phyloP scores from a whole-genome alignment of 73 alveolate genomes.

The Paramecium tetraurelia region DNA sequence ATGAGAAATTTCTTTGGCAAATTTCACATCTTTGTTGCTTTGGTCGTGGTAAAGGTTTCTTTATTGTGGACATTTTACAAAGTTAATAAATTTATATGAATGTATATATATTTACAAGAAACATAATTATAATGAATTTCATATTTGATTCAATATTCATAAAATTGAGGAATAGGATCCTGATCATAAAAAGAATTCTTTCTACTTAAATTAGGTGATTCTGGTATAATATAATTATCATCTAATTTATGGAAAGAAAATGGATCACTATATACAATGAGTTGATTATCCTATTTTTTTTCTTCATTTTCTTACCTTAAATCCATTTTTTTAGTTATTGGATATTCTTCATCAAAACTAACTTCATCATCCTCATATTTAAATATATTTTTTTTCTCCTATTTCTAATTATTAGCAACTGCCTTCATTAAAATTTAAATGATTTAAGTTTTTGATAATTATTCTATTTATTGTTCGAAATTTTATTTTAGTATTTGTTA shows the following conservation, averaged over 20 bases:
- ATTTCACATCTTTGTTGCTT: not conserved
- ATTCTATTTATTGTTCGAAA: not conserved
- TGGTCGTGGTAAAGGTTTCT: not conserved
- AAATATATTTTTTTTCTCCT: not conserved
- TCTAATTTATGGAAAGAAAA: not conserved
- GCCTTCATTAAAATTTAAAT: not conserved
- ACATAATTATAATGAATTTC: not conserved
- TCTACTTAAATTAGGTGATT: constrained; percentile 2
- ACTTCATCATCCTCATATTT: constrained; percentile 24
- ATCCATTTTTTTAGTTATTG: not conserved
- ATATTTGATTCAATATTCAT: not conserved
- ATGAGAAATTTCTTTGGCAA: not conserved
- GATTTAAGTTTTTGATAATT: not conserved
- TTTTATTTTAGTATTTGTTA: not conserved
- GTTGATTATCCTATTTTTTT: not conserved
- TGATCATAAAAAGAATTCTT: constrained; percentile 4
- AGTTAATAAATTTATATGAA: not conserved
- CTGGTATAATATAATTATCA: not conserved
- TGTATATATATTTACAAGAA: not conserved
- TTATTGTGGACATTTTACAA: constrained; percentile 18
- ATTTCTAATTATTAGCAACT: not conserved
- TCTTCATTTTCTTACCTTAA: not conserved
- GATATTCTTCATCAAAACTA: constrained; percentile 40
- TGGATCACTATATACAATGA: not conserved
- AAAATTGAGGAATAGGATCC: constrained; percentile 11